Conservation (phyloP, 306 rosid species). For the Betula pendula region DNA sequence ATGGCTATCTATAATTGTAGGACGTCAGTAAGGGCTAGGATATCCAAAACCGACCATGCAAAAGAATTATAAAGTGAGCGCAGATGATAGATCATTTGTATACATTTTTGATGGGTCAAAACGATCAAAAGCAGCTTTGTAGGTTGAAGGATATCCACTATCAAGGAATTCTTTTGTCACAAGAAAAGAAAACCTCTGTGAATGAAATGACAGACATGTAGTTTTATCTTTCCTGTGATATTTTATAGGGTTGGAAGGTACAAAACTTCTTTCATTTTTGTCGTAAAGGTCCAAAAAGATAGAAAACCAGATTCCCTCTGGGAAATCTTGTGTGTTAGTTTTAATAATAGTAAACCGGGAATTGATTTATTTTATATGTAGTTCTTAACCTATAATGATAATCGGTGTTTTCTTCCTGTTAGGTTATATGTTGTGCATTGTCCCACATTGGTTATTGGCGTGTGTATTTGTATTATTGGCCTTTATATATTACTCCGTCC, state of each 20-base stretch:
- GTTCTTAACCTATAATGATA: too few species aligned
- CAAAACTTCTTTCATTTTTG: slow-evolving; percentile 7
- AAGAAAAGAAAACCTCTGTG: slow-evolving; percentile 33
- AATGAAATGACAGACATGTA: background rate
- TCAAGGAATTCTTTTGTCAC: slow-evolving; percentile 45
- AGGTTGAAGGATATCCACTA: slow-evolving; percentile 44
- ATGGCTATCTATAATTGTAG: slow-evolving; percentile 27
- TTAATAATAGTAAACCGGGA: background rate
- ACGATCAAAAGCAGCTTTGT: slow-evolving; percentile 37
- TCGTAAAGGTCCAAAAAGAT: slow-evolving; percentile 19
- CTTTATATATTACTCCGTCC: too few species aligned
- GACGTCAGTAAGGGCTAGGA: slow-evolving; percentile 20
- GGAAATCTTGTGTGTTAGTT: background rate
- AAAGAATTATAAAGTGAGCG: slow-evolving; percentile 12
- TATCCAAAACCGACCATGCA: slow-evolving; percentile 47
- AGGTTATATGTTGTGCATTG: too few species aligned
- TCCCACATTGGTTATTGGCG: too few species aligned
- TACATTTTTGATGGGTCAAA: slow-evolving; percentile 23
- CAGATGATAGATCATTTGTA: slow-evolving; percentile 6
- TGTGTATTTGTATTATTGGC: too few species aligned
- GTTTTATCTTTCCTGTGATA: background rate
- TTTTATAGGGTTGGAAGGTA: slow-evolving; percentile 21
- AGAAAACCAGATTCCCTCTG: slow-evolving; percentile 19
- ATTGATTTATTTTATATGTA: too few species aligned
- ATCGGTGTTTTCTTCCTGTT: too few species aligned